Base-by-base conservation (phyloP, 768 basidiomycete genomes). In the Nidularia sp. region DNA sequence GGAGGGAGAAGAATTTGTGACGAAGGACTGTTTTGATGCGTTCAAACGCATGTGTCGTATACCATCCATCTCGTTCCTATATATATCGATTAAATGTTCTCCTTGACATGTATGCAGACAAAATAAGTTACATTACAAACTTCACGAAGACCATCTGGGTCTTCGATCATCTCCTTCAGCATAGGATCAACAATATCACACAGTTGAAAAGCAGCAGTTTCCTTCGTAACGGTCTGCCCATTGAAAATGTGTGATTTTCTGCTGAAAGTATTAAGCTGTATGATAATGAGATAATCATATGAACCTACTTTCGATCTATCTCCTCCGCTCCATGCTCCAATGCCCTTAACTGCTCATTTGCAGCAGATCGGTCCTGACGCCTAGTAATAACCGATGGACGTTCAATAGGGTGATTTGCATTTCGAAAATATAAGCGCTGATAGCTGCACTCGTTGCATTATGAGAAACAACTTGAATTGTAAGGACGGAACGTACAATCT, bases 171-270 rank as follows among this genome's bases (percentile, higher is more conserved):
- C 35, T 76, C 75, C 57, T 82, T 82, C 46, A 97, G 68, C 79
- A 94, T 86, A 5, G 86, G 84, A 64, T 99, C 97, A 5, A 76
- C 70, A 57, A 99, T 89, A 65, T 99, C 97, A 66, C 90, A 90
- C 5, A 99, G 75, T 66, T 98, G 97, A 70, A 92, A 99, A 13
- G 93, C 90, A 1, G 93, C 93, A 0, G 91, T 88, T 66, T 96
- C 90, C 59, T 88, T 85, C 44, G 86, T 83, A 45, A 93, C 68
- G 5, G 80, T 81, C 53, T 81, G 64, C 0, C 96, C 97, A 64
- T 99, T 93, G 58, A 98, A 99, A 33, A 93, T 78, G 65, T 98
- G 93, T 0, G 88, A 87, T 59, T 74, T 76, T 55, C 84, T 85
- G 51, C n/a, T n/a, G n/a, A n/a, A n/a, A n/a, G n/a, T n/a, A n/a